Evolutionary conservation across 2,329 filamentous ascomycete genomes (phyloP), one percentile per base, ranked within the genome.

Genomic region (Hypoxylon sp.): DNA sequence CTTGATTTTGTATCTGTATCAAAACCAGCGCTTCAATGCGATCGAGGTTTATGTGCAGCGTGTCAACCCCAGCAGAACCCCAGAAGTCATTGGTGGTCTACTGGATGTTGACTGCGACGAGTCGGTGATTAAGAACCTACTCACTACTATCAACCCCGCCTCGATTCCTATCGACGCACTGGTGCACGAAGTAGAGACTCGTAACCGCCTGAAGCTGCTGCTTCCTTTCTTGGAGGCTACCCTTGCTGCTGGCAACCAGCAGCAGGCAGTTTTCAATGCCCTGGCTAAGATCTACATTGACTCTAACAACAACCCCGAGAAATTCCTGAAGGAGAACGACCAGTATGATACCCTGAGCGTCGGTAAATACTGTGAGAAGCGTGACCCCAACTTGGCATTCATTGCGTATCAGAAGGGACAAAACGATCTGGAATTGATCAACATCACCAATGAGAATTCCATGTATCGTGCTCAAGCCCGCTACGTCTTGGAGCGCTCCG

Each of bases 221-320:
- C 83, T 99, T 63, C 96, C 96, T 17, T 99, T 99, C 91, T 88
- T 99, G 5, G 97, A 99, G 85, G 90, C 92, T 64, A 97, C 94
- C 8, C 85, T 99, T 52, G 91, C 93, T 54, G 89, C 91, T 56
- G 96, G 96, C 48, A 98, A 97, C 82, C 92, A 97, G 80, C 94
- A 99, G 81, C 94, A 97, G 79, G 97, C 95, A 48, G 93, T 99
- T 17, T 98, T 92, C 87, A 98, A 99, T 73, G 97, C 96, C 6
- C 87, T 99, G 31, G 96, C 96, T 56, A 99, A 99, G 88, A 99
- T 99, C 74, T 99, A 99, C 83, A 99, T 99, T 65, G 96, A 99
- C 82, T 94, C 90, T 73, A 99, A 99, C 87, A 97, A 98, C 83
- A 94, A 98, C 79, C 96, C 96, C 0, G 96, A 99, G 86, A 93